phyloP scores from a whole-genome alignment of 2,329 filamentous ascomycete species.

The Diaporthe velutina region DNA sequence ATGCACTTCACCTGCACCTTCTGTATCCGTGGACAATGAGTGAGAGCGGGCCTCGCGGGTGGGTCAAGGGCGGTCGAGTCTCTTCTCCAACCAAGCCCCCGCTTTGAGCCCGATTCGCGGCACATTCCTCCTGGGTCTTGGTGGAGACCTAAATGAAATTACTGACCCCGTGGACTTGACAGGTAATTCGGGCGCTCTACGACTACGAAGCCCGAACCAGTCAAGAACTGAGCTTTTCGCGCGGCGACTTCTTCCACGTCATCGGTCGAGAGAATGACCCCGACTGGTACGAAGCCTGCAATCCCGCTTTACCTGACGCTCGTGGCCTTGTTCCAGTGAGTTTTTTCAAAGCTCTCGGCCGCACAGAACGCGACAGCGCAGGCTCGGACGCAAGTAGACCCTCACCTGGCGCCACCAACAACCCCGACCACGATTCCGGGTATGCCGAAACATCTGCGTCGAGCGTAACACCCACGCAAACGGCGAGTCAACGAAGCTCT shows the following conservation, averaged over 20 bases:
- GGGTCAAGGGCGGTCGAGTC: slow-evolving; percentile 30
- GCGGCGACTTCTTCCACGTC: slow-evolving; percentile 98
- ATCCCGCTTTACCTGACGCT: slow-evolving; percentile 87
- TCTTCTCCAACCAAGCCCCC: slow-evolving; percentile 34
- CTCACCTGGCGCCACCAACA: slow-evolving; percentile 64
- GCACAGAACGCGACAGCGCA: slow-evolving; percentile 90
- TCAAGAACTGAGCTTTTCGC: slow-evolving; percentile 90
- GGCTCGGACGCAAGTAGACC: slow-evolving; percentile 71
- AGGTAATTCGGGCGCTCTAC: slow-evolving; percentile 98
- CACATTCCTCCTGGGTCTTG: slow-evolving; percentile 14
- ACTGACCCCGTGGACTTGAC: slow-evolving; percentile 43
- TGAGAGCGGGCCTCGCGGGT: slow-evolving; percentile 17
- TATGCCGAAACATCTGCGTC: slow-evolving; percentile 73
- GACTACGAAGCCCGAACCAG: slow-evolving; percentile 84
- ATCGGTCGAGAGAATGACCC: slow-evolving; percentile 93
- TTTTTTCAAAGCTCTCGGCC: slow-evolving; percentile 93
- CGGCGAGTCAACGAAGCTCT: slow-evolving; percentile 62
- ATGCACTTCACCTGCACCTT: slow-evolving; percentile 23
- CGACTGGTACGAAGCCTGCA: slow-evolving; percentile 99
- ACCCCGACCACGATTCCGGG: slow-evolving; percentile 89
- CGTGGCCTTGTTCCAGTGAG: slow-evolving; percentile 93
- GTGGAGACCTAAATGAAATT: slow-evolving; percentile 16
- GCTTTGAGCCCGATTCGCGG: slow-evolving; percentile 30
- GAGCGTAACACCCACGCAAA: slow-evolving; percentile 46
- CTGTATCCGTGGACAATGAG: slow-evolving; percentile 10